Base-by-base conservation (phyloP, 2,329 filamentous ascomycete species). In the Diaporthe longicolla region DNA sequence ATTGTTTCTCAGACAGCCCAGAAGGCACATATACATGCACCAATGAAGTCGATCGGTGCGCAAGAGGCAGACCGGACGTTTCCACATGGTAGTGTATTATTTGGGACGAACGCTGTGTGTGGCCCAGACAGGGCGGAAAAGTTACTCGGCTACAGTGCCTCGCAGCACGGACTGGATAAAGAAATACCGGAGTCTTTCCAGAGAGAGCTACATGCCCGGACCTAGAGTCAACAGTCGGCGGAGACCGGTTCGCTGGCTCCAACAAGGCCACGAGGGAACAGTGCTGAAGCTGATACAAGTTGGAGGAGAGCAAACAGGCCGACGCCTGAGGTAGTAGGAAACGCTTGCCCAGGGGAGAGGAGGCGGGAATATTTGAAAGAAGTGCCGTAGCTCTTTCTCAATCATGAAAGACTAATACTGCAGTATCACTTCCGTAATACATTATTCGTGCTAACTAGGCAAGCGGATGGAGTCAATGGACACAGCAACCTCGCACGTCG, bases 121-220 rank as follows among this genome's bases (percentile, higher is more conserved):
- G 15, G 21, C 24, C 58, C 58, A 45, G 24, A 63, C 3, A 63
- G 58, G 40, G 58, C 58, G 7, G 24, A 19, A 11, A 63, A 45
- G 21, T 45, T 63, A 40, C 58, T 63, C 4, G 40, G 58, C 35
- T 61, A 61, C n/a, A 19, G 57, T 13, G 35, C 57, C 8, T 61
- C 57, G 13, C 35, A 43, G 35, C 57, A 43, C 7, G 13, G 35
- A 0, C 35, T 61, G 1, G 32, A 61, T 10, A 40, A 43, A n/a
- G 57, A 61, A 24, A 61, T 43, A 26, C 35, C 57, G 0, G 57
- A 61, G 57, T 61, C 57, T 37, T 61, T 61, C 35, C 35, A 61
- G 17, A 61, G 57, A 24, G 35, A n/a, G 35, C 40, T 61, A 35
- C 21, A 24, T 21, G n/a, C 35, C 24, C 35, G 13, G 37, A 40